phyloP scores from a whole-genome alignment of 352 stramenopile genomes.

The Phytophthora chlamydospora region DNA sequence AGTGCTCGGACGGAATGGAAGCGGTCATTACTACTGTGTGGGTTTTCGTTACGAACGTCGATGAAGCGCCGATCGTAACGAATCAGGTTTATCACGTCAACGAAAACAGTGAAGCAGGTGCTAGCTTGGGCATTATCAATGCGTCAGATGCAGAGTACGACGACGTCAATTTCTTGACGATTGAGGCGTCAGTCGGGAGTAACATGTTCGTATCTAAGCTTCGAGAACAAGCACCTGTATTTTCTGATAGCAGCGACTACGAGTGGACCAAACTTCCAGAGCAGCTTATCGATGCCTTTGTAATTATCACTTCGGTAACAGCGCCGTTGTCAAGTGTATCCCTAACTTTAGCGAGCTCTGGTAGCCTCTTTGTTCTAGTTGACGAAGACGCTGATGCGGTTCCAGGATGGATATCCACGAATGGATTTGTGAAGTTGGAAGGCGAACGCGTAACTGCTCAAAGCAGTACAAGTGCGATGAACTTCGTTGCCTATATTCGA shows the following conservation, averaged over 20 bases:
- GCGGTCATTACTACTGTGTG: conserved; percentile 13
- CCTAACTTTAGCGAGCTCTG: conserved; percentile 25
- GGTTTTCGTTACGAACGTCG: conserved; percentile 52
- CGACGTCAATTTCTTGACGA: conserved; percentile 26
- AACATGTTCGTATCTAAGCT: conserved; percentile 10
- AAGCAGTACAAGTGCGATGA: conserved; percentile 36
- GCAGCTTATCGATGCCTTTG: conserved; percentile 11
- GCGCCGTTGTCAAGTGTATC: conserved; percentile 12
- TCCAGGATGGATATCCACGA: conserved; percentile 18
- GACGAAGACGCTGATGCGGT: conserved; percentile 16
- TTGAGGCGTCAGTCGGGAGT: background rate
- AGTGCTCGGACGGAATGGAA: conserved; percentile 49
- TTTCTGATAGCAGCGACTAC: conserved; percentile 19
- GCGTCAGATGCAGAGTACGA: conserved; percentile 27
- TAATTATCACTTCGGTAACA: conserved; percentile 14
- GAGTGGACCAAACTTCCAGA: conserved; percentile 26
- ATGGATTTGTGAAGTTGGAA: conserved; percentile 16
- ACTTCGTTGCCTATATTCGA: conserved; percentile 32
- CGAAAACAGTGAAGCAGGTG: conserved; percentile 38
- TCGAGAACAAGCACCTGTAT: conserved; percentile 16
- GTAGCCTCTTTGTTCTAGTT: conserved; percentile 22
- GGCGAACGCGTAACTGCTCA: conserved; percentile 24
- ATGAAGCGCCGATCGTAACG: conserved; percentile 44
- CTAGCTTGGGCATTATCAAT: conserved; percentile 15
- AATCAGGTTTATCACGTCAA: conserved; percentile 36